Evolutionary conservation across 257 asterid genomes (phyloP), one percentile per base, ranked within the genome.

Genomic region (Thymus mandschuricus): DNA sequence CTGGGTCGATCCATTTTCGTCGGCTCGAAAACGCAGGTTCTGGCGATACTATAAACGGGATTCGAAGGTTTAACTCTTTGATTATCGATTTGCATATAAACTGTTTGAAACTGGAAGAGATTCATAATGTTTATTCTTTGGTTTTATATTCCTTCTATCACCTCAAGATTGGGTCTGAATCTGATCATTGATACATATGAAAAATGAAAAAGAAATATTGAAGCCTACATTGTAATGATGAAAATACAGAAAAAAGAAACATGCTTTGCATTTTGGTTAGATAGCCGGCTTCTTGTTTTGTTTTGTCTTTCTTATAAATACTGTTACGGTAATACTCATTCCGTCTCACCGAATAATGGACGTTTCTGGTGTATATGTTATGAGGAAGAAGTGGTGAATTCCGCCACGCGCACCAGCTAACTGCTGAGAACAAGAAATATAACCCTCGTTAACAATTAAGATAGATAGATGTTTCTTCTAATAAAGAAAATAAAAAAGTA

Each of bases 1-100:
- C 35, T 92, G 97, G 98, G 87, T 69, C 7, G 97, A 92, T 76
- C 98, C 98, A 5, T 92, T 78, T 77, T 74, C 75, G 54, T 60
- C 66, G 1, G 74, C 75, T 64, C 75, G 63, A 61, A 69, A 59
- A 50, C 74, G 59, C 15, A 82, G 68, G 72, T 54, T 77, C 64
- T 79, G 84, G 82, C 72, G 52, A 60, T 65, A 61, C 50, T 64
- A 69, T 44, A 69, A 41, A 68, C 79, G 72, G 34, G 60, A 68
- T 38, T 69, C 80, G 4, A 70, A 80, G 72, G 72, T 50, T 57
- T 83, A 71, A 68, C 46, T 50, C 28, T 10, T 11, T 15, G 69
- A 69, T 46, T 15, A 41, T 41, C 9, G 30, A 58, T 79, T 35
- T 33, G 13, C 59, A 34, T 33, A 60, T 60, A 28, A 13, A 41